Conservation (phyloP, 495 filamentous ascomycete genomes). For the Parathielavia hyrcaniae region DNA sequence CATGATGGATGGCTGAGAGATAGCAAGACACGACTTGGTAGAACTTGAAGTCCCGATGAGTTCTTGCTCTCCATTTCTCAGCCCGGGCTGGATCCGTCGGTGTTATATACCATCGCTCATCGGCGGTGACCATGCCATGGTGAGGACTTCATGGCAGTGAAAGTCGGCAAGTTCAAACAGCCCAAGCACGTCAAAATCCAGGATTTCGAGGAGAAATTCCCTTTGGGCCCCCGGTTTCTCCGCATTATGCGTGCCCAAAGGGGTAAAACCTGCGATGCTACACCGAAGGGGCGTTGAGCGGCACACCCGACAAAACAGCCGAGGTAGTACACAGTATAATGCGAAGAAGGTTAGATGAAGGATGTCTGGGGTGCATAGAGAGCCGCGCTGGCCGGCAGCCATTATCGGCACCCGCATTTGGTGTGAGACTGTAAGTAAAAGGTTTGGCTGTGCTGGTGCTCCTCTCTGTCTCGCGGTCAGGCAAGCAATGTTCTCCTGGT, state of each 20-base stretch:
- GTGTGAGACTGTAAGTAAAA: not conserved
- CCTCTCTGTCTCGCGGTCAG: too few relatives aligned
- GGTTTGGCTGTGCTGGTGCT: too few relatives aligned
- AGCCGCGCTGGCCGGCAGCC: not conserved
- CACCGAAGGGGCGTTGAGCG: not conserved
- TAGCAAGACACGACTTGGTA: not conserved
- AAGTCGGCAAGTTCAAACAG: slow-evolving; percentile 11
- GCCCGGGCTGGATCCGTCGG: not conserved
- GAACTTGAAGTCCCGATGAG: too few relatives aligned
- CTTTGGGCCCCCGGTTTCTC: not conserved
- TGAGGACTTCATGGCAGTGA: not conserved
- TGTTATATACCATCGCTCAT: not conserved
- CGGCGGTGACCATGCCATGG: not conserved
- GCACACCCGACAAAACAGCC: not conserved
- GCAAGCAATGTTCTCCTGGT: too few relatives aligned
- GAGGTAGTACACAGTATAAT: too few relatives aligned
- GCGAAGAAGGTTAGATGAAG: not conserved
- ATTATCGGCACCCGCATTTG: not conserved
- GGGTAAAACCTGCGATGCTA: slow-evolving; percentile 8
- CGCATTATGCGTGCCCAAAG: not conserved
- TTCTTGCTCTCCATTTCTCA: too few relatives aligned
- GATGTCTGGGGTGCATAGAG: not conserved
- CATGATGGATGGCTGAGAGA: slow-evolving; percentile 15
- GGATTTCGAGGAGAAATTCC: not conserved
- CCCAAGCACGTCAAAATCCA: not conserved